A percentile compares a stretch with the other conserved stretches of the same genome.
Evolutionary conservation across 495 filamentous ascomycete genomes (phyloP).

Genomic region (Filosporella fistucella): DNA sequence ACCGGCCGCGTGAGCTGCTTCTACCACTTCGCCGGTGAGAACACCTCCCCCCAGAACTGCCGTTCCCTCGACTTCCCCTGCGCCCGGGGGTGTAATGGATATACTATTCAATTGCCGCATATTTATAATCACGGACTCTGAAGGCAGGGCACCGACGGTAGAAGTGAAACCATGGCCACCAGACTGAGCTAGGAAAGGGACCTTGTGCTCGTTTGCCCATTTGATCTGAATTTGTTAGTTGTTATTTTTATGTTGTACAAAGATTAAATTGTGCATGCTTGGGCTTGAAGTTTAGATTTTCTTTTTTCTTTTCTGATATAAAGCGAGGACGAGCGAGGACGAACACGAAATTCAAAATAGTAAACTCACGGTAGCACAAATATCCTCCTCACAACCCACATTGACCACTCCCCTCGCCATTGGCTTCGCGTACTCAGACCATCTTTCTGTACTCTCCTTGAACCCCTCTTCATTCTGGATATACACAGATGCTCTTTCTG

Average conservation of each 20-base stretch:
- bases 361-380: conserved; percentile 14
- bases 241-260: background rate
- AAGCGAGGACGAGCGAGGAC: no score
- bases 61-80: background rate
- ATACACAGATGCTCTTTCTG: background rate
- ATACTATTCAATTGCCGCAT: background rate
- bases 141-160: background rate
- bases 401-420: conserved; percentile 23
- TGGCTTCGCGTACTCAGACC: conserved; percentile 27
- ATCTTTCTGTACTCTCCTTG: conserved; percentile 12
- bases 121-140: background rate
- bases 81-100: background rate
- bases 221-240: conserved; percentile 1
- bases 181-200: conserved; percentile 2
- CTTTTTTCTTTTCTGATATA: no score
- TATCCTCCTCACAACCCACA: conserved; percentile 26
- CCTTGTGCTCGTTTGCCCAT: background rate
- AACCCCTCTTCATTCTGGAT: background rate
- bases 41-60: background rate
- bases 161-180: background rate
- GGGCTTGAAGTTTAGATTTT: no score
- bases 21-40: background rate
- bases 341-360: no score
- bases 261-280: no score
- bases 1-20: background rate